These are phyloP conservation scores for Apiotrichum brassicae DNA, from an alignment of 1,284 basidiomycete genomes.

Conservation along the genomic window DNA sequence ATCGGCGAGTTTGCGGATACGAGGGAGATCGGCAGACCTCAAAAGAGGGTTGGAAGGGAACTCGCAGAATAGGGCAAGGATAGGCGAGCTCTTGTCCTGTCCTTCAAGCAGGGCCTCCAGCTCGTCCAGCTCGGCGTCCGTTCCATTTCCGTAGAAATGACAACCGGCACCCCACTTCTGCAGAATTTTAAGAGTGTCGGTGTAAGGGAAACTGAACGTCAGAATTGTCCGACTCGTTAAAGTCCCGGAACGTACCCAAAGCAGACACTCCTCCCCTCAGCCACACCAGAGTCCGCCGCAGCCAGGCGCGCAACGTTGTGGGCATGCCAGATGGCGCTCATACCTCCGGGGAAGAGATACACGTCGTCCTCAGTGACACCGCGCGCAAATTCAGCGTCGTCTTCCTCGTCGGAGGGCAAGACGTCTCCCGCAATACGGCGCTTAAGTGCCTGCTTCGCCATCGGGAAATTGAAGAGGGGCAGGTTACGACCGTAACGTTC, in stretches of 20 bases:
- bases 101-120: slow-evolving; percentile 60
- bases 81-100: slow-evolving; percentile 31
- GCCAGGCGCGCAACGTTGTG: slow-evolving; percentile 64
- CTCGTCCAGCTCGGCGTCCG: slow-evolving; percentile 66
- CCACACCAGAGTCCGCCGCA: slow-evolving; percentile 37
- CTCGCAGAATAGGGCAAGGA: slow-evolving; percentile 60
- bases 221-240: neutral
- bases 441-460: slow-evolving; percentile 78
- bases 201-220: slow-evolving; percentile 68
- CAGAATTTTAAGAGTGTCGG: slow-evolving; percentile 92
- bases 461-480: slow-evolving; percentile 62
- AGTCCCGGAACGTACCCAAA: slow-evolving; percentile 54
- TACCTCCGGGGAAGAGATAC: slow-evolving; percentile 78
- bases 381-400: slow-evolving; percentile 33
- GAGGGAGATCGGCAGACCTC: slow-evolving; percentile 71
- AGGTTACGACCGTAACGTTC: slow-evolving; percentile 94
- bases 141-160: slow-evolving; percentile 79
- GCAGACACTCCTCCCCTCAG: slow-evolving; percentile 73
- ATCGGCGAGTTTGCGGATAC: slow-evolving; percentile 75
- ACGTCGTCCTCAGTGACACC: slow-evolving; percentile 74
- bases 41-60: slow-evolving; percentile 93
- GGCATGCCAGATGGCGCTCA: slow-evolving; percentile 88
- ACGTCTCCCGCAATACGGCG: slow-evolving; percentile 85
- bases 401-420: slow-evolving; percentile 54
- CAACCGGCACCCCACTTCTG: slow-evolving; percentile 97